A percentile compares a stretch with the other conserved stretches of the same genome.
Evolutionary conservation across 768 basidiomycete genomes (phyloP).

Genomic region (Mycena rebaudengoi): DNA sequence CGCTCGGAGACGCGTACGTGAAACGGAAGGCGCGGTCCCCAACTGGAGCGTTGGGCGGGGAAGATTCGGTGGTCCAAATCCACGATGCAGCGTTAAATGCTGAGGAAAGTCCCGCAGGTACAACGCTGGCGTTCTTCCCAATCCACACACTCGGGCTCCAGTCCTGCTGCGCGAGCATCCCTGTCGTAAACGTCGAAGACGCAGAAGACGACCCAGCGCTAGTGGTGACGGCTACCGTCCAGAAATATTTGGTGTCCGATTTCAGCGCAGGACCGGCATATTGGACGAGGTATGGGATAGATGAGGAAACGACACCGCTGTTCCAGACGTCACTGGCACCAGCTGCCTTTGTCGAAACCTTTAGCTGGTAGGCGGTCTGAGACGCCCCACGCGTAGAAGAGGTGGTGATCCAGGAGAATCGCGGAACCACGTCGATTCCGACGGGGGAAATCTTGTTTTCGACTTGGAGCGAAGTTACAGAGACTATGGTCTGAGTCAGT

Average conservation of each 20-base stretch:
- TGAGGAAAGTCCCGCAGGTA: conserved; percentile 27
- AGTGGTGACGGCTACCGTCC: conserved; percentile 35
- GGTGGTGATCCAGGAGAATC: conserved; percentile 38
- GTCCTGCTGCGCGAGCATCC: conserved; percentile 30
- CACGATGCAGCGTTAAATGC: conserved; percentile 31
- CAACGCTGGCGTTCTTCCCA: conserved; percentile 32
- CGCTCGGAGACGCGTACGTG: no score
- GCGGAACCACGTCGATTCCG: conserved; percentile 36
- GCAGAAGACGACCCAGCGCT: conserved; percentile 28
- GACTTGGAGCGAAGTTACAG: conserved; percentile 23
- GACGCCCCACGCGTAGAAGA: conserved; percentile 24
- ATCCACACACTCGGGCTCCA: conserved; percentile 40
- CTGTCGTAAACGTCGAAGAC: conserved; percentile 38
- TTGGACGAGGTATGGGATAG: conserved; percentile 34
- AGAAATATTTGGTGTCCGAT: conserved; percentile 36
- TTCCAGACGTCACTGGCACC: conserved; percentile 35
- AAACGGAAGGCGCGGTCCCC: no score
- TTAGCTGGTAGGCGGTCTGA: conserved; percentile 36
- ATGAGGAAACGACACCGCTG: conserved; percentile 31
- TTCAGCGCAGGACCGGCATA: conserved; percentile 35
- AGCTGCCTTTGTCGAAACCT: conserved; percentile 27
- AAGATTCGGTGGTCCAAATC: conserved; percentile 22
- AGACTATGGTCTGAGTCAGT: no score
- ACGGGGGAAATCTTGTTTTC: conserved; percentile 34
- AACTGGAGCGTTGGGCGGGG: no score